Evolutionary conservation across 371 early-diverging fungal genomes (phyloP), one percentile per base, ranked within the genome.

Genomic region (Phascolomyces articulosus): DNA sequence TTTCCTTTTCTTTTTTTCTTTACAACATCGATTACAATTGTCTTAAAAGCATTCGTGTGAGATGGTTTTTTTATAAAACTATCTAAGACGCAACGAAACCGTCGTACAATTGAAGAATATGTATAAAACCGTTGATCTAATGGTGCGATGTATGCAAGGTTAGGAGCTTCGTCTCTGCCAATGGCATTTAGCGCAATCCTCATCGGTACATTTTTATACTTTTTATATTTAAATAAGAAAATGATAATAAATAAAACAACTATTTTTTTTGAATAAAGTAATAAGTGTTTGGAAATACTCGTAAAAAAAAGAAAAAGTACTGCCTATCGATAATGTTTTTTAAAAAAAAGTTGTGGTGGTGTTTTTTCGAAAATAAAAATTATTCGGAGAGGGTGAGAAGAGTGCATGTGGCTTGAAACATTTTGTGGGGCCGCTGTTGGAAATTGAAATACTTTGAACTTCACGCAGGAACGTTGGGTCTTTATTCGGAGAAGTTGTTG

Each of bases 41-140:
- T 82, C 78, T 40, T 34, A 65, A 65, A 65, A 65, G 66, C 66
- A 60, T 65, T 59, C 66, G 60, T 60, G 66, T 65, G 66, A 65
- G 66, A 65, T 60, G 47, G 60, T 40, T 31, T 44, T 27, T 44
- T 44, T 16, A 44, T 44, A 29, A n/a, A 31, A 55, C 60, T 60
- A 51, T 65, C 66, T 4, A 54, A 60, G 66, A 65, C 38, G 54
- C 66, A 65, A 38, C 60, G 66, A 60, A 47, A 53, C 55, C 60
- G 66, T 65, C 66, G 49, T 55, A 65, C 60, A 65, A 65, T 65
- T 65, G 66, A 40, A 65, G 66, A 65, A 23, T 28, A 47, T 57
- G 34, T 9, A 59, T 13, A 44, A 28, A 40, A 29, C 44, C 54
- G 44, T 57, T 44, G 41, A 38, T 63, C 40, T n/a, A n/a, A n/a